Percentiles rank a stretch among this genome's conserved stretches.
Conservation (phyloP, 371 early-diverging fungal genomes). For the Mortierella sp. region DNA sequence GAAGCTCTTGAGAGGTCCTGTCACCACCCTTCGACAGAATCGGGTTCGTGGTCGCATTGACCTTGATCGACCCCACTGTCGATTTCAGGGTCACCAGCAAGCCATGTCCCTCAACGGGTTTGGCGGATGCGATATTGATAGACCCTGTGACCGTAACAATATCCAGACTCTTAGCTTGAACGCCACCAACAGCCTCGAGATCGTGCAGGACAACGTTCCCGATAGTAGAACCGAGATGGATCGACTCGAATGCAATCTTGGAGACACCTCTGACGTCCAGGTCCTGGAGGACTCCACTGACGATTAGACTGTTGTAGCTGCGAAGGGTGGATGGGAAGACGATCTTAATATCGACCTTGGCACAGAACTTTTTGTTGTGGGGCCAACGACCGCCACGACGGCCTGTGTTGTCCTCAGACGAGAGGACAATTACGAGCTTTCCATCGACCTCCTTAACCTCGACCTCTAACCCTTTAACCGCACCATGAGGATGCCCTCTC, state of each 20-base stretch:
- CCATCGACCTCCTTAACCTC: neutral
- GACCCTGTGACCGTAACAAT: neutral
- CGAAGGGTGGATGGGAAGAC: constrained; percentile 15
- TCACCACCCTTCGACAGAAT: neutral
- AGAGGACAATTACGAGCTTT: neutral
- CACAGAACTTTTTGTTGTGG: constrained; percentile 21
- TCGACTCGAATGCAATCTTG: constrained; percentile 15
- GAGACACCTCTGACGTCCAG: constrained; percentile 6
- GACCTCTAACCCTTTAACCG: neutral
- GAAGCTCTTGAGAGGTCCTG: neutral
- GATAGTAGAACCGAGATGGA: neutral
- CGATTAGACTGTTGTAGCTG: constrained; percentile 15
- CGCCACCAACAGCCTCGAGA: neutral
- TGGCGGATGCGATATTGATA: neutral
- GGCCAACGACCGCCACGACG: neutral
- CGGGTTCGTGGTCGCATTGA: constrained; percentile 14
- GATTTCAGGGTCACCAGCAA: neutral
- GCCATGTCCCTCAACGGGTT: constrained; percentile 5
- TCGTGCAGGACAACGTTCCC: constrained; percentile 13
- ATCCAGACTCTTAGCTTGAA: neutral
- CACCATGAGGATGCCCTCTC: neutral
- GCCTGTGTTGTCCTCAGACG: neutral
- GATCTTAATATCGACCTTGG: constrained; percentile 10
- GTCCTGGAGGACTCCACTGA: constrained; percentile 13
- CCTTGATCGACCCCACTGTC: constrained; percentile 8